Evolutionary conservation across 768 basidiomycete species (phyloP).

Genomic region (Arthromyces matolae): DNA sequence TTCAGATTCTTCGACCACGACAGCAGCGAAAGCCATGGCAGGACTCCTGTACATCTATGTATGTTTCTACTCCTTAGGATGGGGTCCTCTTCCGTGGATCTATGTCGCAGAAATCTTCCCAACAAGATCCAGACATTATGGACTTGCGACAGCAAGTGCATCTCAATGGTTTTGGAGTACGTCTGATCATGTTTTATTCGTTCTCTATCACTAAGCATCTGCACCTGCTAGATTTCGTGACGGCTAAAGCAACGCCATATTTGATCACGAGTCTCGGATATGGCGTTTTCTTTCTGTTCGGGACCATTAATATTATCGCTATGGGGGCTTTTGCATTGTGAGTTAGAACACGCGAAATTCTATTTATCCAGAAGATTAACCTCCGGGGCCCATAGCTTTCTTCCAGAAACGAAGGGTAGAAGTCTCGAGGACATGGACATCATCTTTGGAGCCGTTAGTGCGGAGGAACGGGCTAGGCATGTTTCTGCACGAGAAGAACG

Average conservation of each 20-base stretch:
- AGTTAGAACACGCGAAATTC: no score
- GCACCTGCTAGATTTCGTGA: slow-evolving; percentile 71
- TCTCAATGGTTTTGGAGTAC: slow-evolving; percentile 83
- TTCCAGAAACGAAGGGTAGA: slow-evolving; percentile 62
- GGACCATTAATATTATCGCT: slow-evolving; percentile 62
- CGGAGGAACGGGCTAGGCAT: slow-evolving; percentile 48
- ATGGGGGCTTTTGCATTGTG: slow-evolving; percentile 68
- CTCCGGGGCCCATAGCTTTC: slow-evolving; percentile 44
- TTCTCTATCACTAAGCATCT: no score
- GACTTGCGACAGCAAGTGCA: slow-evolving; percentile 68
- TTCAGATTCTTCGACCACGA: slow-evolving; percentile 43
- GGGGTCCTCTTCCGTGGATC: slow-evolving; percentile 61
- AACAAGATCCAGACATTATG: slow-evolving; percentile 78
- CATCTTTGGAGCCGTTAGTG: slow-evolving; percentile 54
- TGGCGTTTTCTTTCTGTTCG: slow-evolving; percentile 78
- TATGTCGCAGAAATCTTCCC: slow-evolving; percentile 85
- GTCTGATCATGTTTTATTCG: background rate
- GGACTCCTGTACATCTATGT: slow-evolving; percentile 84
- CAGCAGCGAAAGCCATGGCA: slow-evolving; percentile 77
- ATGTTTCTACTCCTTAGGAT: slow-evolving; percentile 83
- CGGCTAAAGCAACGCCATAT: slow-evolving; percentile 66
- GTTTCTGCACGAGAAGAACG: slow-evolving; percentile 45
- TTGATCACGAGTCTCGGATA: slow-evolving; percentile 60
- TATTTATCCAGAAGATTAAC: no score
- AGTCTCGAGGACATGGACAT: slow-evolving; percentile 53